Percentiles rank a stretch among this genome's conserved stretches.
Conservation (phyloP, 1,139 yeast species). For the Yamadazyma sp. region DNA sequence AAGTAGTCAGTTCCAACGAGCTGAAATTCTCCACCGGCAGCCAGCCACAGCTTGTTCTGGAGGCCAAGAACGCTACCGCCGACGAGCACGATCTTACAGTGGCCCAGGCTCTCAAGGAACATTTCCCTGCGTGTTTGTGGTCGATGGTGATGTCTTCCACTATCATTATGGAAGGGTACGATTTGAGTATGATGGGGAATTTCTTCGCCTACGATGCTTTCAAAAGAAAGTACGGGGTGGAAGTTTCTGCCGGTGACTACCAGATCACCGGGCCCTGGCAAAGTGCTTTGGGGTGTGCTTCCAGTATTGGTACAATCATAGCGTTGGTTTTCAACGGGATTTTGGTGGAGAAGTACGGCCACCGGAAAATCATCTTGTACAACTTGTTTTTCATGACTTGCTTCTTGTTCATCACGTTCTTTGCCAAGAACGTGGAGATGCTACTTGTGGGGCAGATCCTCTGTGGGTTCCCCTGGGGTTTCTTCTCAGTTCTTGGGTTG, state of each 20-base stretch:
- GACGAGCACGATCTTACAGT: conserved; percentile 20
- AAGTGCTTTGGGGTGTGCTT: conserved; percentile 37
- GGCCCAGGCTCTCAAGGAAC: conserved; percentile 15
- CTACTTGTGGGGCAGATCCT: conserved; percentile 45
- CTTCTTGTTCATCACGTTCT: conserved; percentile 42
- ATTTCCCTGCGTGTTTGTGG: conserved; percentile 45
- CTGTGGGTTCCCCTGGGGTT: conserved; percentile 48
- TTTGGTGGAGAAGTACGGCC: conserved; percentile 39
- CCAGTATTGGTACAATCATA: conserved; percentile 34
- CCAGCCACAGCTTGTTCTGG: conserved; percentile 5
- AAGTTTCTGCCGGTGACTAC: conserved; percentile 27
- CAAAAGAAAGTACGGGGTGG: conserved; percentile 35
- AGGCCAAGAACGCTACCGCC: conserved; percentile 19
- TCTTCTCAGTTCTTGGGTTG: conserved; percentile 43
- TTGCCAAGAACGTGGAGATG: conserved; percentile 34
- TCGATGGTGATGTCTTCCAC: conserved; percentile 40
- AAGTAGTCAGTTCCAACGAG: conserved; percentile 5
- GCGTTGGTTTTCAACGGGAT: conserved; percentile 40
- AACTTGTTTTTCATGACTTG: conserved; percentile 27
- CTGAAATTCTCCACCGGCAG: conserved; percentile 4
- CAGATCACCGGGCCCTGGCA: conserved; percentile 46
- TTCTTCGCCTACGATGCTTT: conserved; percentile 47
- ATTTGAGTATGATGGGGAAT: conserved; percentile 34
- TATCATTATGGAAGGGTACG: conserved; percentile 52
- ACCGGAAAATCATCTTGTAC: conserved; percentile 33